Evolutionary conservation across 2,329 filamentous ascomycete species (phyloP), one percentile per base, ranked within the genome.

Genomic region (Leptographium radiaticola): DNA sequence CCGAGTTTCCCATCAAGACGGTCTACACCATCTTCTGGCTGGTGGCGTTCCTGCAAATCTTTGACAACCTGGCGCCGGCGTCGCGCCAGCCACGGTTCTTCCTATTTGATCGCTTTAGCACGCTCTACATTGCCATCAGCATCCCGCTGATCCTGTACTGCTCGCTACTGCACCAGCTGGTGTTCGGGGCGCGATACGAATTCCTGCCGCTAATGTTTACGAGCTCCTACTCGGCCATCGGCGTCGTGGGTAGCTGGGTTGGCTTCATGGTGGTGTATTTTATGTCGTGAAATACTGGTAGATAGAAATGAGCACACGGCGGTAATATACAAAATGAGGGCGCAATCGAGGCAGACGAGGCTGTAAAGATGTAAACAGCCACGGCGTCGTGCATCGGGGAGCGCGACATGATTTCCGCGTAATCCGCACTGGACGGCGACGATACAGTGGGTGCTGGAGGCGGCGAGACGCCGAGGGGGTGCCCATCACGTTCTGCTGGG

Each of bases 201-300:
- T 98, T 97, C 67, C 70, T 98, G 53, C 93, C 93, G 31, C 72
- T 97, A 61, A 97, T 98, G 91, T 93, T 97, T 65, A 96, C 84
- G 61, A 97, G 91, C 72, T 86, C 87, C 13, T 98, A 97, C 68
- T 88, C 86, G 38, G 93, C 93, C 6, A 74, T 97, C 55, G 93
- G 93, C n/a, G 90, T 97, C 0, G 82, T 96, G 18, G 89, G 89
- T 4, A 97, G 93, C 70, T 97, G 91, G 91, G 63, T 96, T 43
- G 90, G 93, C 11, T 96, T 95, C 66, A 81, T 90, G 72, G 87
- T 95, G 36, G 89, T 97, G 51, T 97, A 91, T 70, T 90, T 96
- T 63, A 74, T 76, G 8, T 76, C 75, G 38, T 79, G 67, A 18
- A 15, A 10, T 7, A 49, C n/a, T 8, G 4, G 34, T n/a, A 13